Evolutionary conservation across 2,329 filamentous ascomycete species (phyloP).

Genomic region (Ophiostoma populinum): DNA sequence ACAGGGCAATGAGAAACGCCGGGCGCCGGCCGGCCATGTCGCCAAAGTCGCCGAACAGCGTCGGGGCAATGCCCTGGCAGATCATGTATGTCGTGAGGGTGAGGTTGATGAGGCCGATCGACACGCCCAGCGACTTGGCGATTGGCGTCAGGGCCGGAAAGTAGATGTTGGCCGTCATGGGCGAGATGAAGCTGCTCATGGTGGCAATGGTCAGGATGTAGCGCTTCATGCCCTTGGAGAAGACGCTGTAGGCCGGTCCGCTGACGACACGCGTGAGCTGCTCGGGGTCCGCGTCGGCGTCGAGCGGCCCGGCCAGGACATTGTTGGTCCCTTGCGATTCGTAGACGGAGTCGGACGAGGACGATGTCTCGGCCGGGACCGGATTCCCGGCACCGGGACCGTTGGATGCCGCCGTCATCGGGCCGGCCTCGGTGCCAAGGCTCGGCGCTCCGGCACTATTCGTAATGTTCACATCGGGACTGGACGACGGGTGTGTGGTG

Average conservation of each 20-base stretch:
- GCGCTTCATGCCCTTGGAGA: slow-evolving; percentile 24
- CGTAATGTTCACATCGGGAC: neutral
- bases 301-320: too few relatives aligned
- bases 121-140: slow-evolving; percentile 21
- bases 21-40: slow-evolving; percentile 44
- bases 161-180: slow-evolving; percentile 31
- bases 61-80: slow-evolving; percentile 43
- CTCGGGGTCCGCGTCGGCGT: neutral
- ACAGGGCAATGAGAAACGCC: slow-evolving; percentile 39
- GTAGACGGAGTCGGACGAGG: too few relatives aligned
- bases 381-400: too few relatives aligned
- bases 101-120: slow-evolving; percentile 26
- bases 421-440: neutral
- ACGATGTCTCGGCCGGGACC: too few relatives aligned
- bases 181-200: slow-evolving; percentile 35
- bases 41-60: slow-evolving; percentile 42
- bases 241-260: slow-evolving; percentile 24
- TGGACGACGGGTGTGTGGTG: neutral
- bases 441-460: neutral
- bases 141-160: slow-evolving; percentile 26
- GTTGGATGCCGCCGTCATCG: neutral
- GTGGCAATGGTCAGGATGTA: slow-evolving; percentile 37
- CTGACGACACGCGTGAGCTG: slow-evolving; percentile 20
- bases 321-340: too few relatives aligned
- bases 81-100: slow-evolving; percentile 45